Conservation (phyloP, 2,329 filamentous ascomycete genomes). For the Zelopaecilomyces penicillatus region DNA sequence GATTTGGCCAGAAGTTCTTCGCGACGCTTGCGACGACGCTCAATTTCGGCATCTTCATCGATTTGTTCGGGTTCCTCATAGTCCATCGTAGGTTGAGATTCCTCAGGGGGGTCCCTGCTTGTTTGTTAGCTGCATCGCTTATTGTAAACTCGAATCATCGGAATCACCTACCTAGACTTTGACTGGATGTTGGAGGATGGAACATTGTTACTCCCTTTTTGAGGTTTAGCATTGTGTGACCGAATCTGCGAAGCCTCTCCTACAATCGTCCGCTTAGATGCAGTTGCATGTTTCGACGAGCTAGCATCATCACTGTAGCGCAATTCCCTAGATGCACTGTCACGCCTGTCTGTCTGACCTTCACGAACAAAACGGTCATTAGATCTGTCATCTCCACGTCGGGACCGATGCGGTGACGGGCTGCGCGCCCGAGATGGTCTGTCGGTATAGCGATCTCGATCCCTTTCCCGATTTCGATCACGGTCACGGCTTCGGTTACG, state of each 20-base stretch:
- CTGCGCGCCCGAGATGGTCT: constrained; percentile 48
- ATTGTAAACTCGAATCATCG: too few relatives aligned
- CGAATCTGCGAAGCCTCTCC: constrained; percentile 49
- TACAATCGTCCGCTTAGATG: constrained; percentile 55
- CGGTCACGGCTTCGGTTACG: constrained; percentile 25
- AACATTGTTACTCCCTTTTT: constrained; percentile 34
- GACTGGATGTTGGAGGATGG: too few relatives aligned
- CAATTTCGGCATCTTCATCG: constrained; percentile 76
- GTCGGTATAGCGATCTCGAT: constrained; percentile 41
- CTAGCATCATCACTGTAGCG: constrained; percentile 38
- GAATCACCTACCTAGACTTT: too few relatives aligned
- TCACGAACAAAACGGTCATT: constrained; percentile 26
- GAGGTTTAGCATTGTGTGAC: constrained; percentile 61
- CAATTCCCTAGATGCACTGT: constrained; percentile 15
- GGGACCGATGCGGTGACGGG: constrained; percentile 38
- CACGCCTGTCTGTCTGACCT: constrained; percentile 18
- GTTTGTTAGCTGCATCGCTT: constrained; percentile 7
- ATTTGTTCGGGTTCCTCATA: constrained; percentile 51
- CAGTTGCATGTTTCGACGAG: constrained; percentile 42
- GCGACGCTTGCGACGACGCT: constrained; percentile 73
- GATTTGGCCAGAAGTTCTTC: constrained; percentile 82
- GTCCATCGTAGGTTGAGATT: constrained; percentile 31
- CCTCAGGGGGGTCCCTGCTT: constrained; percentile 12
- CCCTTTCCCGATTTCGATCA: constrained; percentile 19
- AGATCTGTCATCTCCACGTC: constrained; percentile 27